A percentile compares a stretch with the other conserved stretches of the same genome.
phyloP scores from a whole-genome alignment of 2,329 filamentous ascomycete species.

The Aspergillus sojae region DNA sequence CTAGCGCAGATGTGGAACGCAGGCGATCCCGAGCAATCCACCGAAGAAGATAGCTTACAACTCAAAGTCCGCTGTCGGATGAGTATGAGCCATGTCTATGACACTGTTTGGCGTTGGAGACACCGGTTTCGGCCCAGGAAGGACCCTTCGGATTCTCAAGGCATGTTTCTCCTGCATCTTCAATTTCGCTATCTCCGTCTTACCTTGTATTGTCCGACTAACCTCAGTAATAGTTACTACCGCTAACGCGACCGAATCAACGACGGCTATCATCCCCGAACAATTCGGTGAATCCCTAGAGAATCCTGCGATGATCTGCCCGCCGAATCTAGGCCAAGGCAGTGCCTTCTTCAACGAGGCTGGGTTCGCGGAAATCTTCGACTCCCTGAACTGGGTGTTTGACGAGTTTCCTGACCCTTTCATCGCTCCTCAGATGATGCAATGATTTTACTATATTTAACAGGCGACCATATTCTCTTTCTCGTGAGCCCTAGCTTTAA shows the following conservation, averaged over 20 bases:
- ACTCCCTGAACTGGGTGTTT: slow-evolving; percentile 89
- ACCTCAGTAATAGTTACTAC: slow-evolving; percentile 29
- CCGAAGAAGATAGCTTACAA: slow-evolving; percentile 50
- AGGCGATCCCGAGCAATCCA: slow-evolving; percentile 31
- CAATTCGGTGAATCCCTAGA: slow-evolving; percentile 27
- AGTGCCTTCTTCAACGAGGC: slow-evolving; percentile 42
- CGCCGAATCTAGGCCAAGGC: slow-evolving; percentile 38
- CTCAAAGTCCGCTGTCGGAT: slow-evolving; percentile 66
- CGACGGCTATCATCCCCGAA: slow-evolving; percentile 29
- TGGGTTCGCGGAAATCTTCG: slow-evolving; percentile 74
- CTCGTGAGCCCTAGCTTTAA: neutral
- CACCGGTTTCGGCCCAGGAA: slow-evolving; percentile 67
- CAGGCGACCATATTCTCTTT: neutral
- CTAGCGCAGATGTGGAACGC: slow-evolving; percentile 66
- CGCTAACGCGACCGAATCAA: slow-evolving; percentile 41
- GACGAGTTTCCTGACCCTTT: slow-evolving; percentile 76
- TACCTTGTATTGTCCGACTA: slow-evolving; percentile 12
- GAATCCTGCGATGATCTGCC: slow-evolving; percentile 35
- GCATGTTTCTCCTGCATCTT: slow-evolving; percentile 49
- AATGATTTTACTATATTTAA: neutral
- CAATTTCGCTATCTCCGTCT: neutral
- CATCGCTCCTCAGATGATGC: slow-evolving; percentile 38
- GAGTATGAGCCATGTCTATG: slow-evolving; percentile 67
- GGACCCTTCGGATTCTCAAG: slow-evolving; percentile 62
- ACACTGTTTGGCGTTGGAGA: slow-evolving; percentile 68